A percentile compares a stretch with the other conserved stretches of the same genome.
Evolutionary conservation across 345 rosid species (phyloP).

Genomic region (Pseudoturritis turrita): DNA sequence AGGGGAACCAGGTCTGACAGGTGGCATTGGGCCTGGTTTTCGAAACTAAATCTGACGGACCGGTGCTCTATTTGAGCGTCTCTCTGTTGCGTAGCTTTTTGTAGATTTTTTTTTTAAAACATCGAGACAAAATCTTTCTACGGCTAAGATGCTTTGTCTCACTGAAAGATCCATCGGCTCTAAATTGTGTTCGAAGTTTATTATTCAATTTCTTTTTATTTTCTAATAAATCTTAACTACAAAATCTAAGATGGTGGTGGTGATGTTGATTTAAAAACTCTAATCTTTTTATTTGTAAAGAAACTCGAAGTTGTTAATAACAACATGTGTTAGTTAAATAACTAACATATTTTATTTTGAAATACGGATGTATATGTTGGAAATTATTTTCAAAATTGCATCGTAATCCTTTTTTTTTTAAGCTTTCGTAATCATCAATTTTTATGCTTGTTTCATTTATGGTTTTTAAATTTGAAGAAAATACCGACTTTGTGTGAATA

Average conservation of each 20-base stretch:
- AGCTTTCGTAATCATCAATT: background rate
- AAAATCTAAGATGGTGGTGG: too few relatives aligned
- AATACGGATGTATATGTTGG: background rate
- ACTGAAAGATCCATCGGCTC: constrained; percentile 13
- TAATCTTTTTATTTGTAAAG: background rate
- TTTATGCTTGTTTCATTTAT: background rate
- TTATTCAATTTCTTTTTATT: too few relatives aligned
- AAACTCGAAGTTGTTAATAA: constrained; percentile 20
- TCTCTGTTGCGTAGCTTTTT: constrained; percentile 30
- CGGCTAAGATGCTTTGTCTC: constrained; percentile 26
- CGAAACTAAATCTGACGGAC: constrained; percentile 40
- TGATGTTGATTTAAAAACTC: constrained; percentile 11
- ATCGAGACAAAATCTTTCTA: constrained; percentile 31
- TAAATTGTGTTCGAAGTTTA: background rate
- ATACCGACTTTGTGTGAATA: background rate
- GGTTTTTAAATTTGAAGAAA: background rate
- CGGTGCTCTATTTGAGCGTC: constrained; percentile 34
- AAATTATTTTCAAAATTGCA: background rate
- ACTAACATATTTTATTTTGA: background rate
- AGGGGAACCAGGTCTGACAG: constrained; percentile 25
- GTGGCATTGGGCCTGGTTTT: constrained; percentile 32
- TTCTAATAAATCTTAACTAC: too few relatives aligned
- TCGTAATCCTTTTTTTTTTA: background rate
- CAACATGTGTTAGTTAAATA: constrained; percentile 26
- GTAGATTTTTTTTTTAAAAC: constrained; percentile 31